phyloP scores from a whole-genome alignment of 2,329 filamentous ascomycete species.

The Talaromyces marneffei region DNA sequence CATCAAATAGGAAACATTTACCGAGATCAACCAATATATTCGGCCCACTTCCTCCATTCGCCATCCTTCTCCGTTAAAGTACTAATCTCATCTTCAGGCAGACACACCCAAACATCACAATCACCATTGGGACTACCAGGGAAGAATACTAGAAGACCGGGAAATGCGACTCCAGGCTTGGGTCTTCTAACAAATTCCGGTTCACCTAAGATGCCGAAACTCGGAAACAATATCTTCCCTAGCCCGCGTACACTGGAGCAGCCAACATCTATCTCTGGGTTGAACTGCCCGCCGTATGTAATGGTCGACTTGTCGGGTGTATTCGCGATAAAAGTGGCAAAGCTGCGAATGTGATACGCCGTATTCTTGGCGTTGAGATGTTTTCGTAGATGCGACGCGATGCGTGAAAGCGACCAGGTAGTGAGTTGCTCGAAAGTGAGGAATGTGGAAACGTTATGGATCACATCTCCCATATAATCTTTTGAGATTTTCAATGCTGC shows the following conservation, averaged over 20 bases:
- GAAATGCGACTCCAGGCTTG: constrained; percentile 7
- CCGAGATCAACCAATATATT: constrained; percentile 18
- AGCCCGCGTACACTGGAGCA: constrained; percentile 4
- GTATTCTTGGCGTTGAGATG: constrained; percentile 3
- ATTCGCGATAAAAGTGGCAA: constrained; percentile 6
- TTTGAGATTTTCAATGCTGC: background rate
- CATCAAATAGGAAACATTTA: constrained; percentile 5
- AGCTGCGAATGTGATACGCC: constrained; percentile 8
- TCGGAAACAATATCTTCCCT: constrained; percentile 3
- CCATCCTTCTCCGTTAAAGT: constrained; percentile 12
- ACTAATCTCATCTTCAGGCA: constrained; percentile 15
- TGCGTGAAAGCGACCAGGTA: constrained; percentile 1
- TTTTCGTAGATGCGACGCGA: constrained; percentile 8
- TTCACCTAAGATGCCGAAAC: constrained; percentile 17
- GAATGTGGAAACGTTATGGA: constrained; percentile 10
- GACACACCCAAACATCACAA: constrained; percentile 19
- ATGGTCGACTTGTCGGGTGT: constrained; percentile 7
- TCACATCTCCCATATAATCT: constrained; percentile 10
- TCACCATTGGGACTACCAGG: constrained; percentile 14
- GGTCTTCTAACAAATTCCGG: constrained; percentile 18
- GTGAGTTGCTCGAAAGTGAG: constrained; percentile 6
- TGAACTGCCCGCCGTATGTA: constrained; percentile 8
- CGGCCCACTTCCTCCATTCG: constrained; percentile 14
- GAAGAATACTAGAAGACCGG: constrained; percentile 17
- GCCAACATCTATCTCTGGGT: constrained; percentile 8